A percentile compares a stretch with the other conserved stretches of the same genome.
These are phyloP conservation scores for Tothia fuscella DNA, from an alignment of 2,329 filamentous ascomycete species.

Conservation along the genomic window DNA sequence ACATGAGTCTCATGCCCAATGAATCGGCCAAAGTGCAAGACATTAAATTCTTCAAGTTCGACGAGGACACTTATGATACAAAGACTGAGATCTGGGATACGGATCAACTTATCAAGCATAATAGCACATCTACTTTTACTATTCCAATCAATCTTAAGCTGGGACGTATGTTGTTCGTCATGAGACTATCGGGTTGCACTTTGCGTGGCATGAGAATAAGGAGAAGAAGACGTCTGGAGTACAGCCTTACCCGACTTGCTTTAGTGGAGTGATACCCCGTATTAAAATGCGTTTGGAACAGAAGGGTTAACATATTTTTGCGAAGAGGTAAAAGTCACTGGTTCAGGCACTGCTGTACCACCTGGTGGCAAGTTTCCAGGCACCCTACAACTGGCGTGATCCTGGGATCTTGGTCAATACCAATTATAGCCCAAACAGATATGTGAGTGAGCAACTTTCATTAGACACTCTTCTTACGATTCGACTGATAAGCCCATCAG, in stretches of 20 bases:
- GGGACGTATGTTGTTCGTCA: constrained; percentile 44
- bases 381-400: not conserved
- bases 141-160: constrained; percentile 32
- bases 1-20: constrained; percentile 1
- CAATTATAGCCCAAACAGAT: not conserved
- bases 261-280: too few relatives aligned
- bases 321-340: constrained; percentile 5
- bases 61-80: constrained; percentile 1
- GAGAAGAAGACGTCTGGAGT: not conserved
- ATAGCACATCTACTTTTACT: constrained; percentile 34
- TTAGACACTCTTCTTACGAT: not conserved
- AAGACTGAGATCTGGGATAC: constrained; percentile 20
- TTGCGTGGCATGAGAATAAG: constrained; percentile 3
- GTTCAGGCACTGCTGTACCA: constrained; percentile 5
- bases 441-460: not conserved
- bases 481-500: too few relatives aligned
- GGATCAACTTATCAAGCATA: constrained; percentile 28
- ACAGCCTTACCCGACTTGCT: not conserved
- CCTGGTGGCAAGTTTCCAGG: constrained; percentile 8
- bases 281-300: not conserved
- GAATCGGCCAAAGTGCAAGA: not conserved
- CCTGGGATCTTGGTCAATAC: constrained; percentile 7
- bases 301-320: not conserved
- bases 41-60: constrained; percentile 3
- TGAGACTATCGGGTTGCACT: constrained; percentile 40